Evolutionary conservation across 176 grass and related monocot species (phyloP).

Genomic region (Bolboschoenus planiculmis): DNA sequence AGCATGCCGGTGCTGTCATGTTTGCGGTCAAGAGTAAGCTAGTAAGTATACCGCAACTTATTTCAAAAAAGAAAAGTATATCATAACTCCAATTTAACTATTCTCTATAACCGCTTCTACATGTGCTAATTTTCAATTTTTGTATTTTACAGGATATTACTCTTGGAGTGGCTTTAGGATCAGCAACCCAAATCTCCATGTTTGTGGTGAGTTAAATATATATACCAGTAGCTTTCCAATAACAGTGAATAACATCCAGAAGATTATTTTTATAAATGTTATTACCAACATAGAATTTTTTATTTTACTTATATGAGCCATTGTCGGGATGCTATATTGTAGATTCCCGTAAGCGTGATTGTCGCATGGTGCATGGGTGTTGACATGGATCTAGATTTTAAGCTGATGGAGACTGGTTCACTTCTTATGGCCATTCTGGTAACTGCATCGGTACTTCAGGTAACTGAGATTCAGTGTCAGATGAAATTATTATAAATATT

Average conservation of each 20-base stretch:
- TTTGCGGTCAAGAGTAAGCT: slow-evolving; percentile 80
- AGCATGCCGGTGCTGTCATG: slow-evolving; percentile 78
- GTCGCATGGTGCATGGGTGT: slow-evolving; percentile 87
- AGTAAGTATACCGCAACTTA: slow-evolving; percentile 25
- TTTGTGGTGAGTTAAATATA: slow-evolving; percentile 62
- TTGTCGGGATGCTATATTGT: slow-evolving; percentile 5
- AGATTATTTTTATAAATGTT: background rate
- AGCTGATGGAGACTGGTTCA: slow-evolving; percentile 62
- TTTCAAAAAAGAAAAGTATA: background rate
- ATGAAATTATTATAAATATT: background rate
- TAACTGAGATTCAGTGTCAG: slow-evolving; percentile 23
- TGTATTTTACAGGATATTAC: slow-evolving; percentile 54
- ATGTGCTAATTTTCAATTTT: background rate
- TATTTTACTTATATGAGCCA: slow-evolving; percentile 8
- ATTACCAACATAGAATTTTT: background rate
- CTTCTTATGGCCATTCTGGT: slow-evolving; percentile 70
- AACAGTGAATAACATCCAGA: background rate
- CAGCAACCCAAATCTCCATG: slow-evolving; percentile 80
- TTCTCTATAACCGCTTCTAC: background rate
- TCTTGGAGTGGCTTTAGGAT: slow-evolving; percentile 71
- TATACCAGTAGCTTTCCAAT: slow-evolving; percentile 1
- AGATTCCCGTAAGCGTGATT: slow-evolving; percentile 69
- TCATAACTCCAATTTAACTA: background rate
- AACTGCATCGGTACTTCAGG: slow-evolving; percentile 65
- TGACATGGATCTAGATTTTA: slow-evolving; percentile 87